These are phyloP conservation scores for Citeromyces hawaiiensis DNA, from an alignment of 1,139 yeast species.

Conservation along the genomic window DNA sequence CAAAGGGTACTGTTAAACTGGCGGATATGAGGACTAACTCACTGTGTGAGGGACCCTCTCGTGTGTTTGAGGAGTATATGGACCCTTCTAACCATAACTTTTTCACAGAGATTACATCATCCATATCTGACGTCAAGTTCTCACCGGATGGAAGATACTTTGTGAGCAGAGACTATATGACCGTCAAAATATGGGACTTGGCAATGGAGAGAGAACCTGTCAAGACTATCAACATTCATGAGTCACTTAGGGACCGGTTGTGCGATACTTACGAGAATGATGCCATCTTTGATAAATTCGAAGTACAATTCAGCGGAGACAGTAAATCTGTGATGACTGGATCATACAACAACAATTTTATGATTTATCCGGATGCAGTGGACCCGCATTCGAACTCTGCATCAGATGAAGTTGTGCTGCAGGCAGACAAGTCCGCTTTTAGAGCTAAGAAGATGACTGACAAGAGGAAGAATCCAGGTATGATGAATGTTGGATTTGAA, in stretches of 20 bases:
- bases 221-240: conserved; percentile 91
- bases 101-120: conserved; percentile 92
- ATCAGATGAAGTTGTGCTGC: conserved; percentile 61
- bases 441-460: conserved; percentile 47
- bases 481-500: conserved; percentile 54
- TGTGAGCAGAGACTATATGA: conserved; percentile 92
- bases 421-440: conserved; percentile 97
- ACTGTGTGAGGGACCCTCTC: conserved; percentile 82
- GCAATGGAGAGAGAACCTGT: conserved; percentile 94
- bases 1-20: conserved; percentile 90
- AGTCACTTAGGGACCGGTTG: conserved; percentile 81
- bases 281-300: conserved; percentile 97
- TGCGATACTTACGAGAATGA: conserved; percentile 98
- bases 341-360: conserved; percentile 90
- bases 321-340: conserved; percentile 93
- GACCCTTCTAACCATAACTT: conserved; percentile 92
- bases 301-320: conserved; percentile 91
- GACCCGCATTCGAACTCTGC: conserved; percentile 31
- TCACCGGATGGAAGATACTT: conserved; percentile 88
- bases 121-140: conserved; percentile 89
- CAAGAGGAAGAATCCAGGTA: conserved; percentile 9
- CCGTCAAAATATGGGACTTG: conserved; percentile 96
- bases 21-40: conserved; percentile 97
- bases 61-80: conserved; percentile 82
- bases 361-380: conserved; percentile 84